Evolutionary conservation across 495 filamentous ascomycete species (phyloP), one percentile per base, ranked within the genome.

Genomic region (Lasiosphaeria hispida): DNA sequence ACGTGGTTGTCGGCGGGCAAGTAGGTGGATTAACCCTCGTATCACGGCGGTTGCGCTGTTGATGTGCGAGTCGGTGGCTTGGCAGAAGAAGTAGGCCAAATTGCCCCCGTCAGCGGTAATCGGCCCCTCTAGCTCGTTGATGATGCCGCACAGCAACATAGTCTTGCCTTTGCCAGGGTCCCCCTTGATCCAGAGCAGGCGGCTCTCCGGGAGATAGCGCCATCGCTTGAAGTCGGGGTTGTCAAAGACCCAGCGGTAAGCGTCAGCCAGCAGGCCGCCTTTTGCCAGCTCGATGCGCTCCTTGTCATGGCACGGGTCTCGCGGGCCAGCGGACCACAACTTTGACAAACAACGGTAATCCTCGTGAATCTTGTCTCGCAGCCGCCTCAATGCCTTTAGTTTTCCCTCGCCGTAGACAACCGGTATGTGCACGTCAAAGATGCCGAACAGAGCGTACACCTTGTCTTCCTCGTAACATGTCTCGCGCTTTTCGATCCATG

Each of bases 81-180:
- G 5, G 54, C 70, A 79, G 53, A 80, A 77, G 63, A 80, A 79
- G 60, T 71, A 80, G 30, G 69, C 69, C 11, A 79, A 39, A 14
- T 30, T 57, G 3, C 33, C 8, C 1, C 9, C 51, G 18, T 55
- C 30, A 23, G 9, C 13, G 23, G 2, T 45, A 30, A 19, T 53
- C 7, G 10, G 33, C 44, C n/a, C 5, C 48, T 51, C 33, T 30
- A 78, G 51, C n/a, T 77, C 63, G 15, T 77, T 57, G 18, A 77
- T 72, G 36, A 78, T 72, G 7, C 72, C 71, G 14, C 62, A 73
- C 11, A 81, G 45, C 0, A 80, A 64, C 48, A 51, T 51, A 33
- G 48, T 80, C 66, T 80, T 79, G 39, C 77, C 74, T 53, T 73
- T 78, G 14, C 76, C 76, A 41, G 74, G n/a, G n/a, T n/a, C n/a